Evolutionary conservation across 495 filamentous ascomycete species (phyloP).

Genomic region (Penicillium coffeae): DNA sequence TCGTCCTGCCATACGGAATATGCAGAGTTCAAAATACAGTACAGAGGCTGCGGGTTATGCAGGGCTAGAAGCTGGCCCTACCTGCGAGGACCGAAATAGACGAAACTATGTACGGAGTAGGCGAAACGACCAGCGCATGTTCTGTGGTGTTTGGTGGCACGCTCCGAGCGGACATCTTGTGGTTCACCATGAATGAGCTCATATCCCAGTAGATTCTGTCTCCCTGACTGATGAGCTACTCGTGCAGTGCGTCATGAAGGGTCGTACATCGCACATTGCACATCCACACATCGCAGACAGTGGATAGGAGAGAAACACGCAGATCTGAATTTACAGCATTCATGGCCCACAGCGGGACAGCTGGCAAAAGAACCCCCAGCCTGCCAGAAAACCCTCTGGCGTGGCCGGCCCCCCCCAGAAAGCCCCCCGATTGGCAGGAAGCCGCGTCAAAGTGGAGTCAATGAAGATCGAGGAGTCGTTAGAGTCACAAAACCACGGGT

Average conservation of each 20-base stretch:
- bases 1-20: too few relatives aligned
- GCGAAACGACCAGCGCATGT: too few relatives aligned
- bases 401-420: neutral
- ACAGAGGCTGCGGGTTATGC: too few relatives aligned
- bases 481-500: neutral
- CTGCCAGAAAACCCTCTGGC: neutral
- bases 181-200: too few relatives aligned
- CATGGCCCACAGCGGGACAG: neutral
- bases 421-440: neutral
- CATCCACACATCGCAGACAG: too few relatives aligned
- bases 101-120: neutral
- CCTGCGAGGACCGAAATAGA: neutral
- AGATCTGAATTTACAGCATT: slow-evolving; percentile 9
- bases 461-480: neutral
- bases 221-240: too few relatives aligned
- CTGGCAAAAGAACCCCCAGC: neutral
- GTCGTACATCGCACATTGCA: too few relatives aligned
- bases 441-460: neutral
- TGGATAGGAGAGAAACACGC: neutral
- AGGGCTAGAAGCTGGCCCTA: neutral
- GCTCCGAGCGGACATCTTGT: too few relatives aligned
- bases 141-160: too few relatives aligned
- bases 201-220: too few relatives aligned
- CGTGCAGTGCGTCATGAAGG: too few relatives aligned
- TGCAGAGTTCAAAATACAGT: too few relatives aligned